Conservation (phyloP, 192 early-diverging fungal species). For the Powellomyces hirtus region DNA sequence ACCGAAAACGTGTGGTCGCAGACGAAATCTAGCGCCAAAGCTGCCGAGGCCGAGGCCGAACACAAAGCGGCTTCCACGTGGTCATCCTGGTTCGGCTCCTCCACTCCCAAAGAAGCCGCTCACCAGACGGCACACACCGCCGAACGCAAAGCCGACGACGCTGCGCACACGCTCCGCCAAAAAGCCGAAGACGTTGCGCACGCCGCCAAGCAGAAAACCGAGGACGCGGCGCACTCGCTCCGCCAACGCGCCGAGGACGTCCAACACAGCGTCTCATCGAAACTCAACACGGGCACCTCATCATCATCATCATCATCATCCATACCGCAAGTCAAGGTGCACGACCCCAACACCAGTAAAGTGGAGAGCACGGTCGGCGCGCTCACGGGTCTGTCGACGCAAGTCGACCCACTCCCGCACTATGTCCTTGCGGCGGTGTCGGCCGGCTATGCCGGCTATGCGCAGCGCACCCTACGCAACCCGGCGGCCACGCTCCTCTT, state of each 20-base stretch:
- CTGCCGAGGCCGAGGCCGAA: neutral
- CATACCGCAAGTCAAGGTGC: neutral
- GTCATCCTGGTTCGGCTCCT: slow-evolving; percentile 12
- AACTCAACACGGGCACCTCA: neutral
- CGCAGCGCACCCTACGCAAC: neutral
- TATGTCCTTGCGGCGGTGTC: slow-evolving; percentile 8
- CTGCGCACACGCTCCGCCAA: neutral
- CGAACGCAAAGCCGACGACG: neutral
- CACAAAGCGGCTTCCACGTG: neutral
- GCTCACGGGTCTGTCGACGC: neutral
- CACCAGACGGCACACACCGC: neutral
- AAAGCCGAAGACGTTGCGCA: slow-evolving; percentile 7
- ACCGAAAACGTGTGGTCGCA: slow-evolving; percentile 9
- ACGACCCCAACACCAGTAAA: slow-evolving; percentile 6
- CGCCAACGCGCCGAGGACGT: neutral
- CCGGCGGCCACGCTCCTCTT: slow-evolving; percentile 4
- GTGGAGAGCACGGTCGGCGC: neutral
- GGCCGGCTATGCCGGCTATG: neutral
- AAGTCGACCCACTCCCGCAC: slow-evolving; percentile 22
- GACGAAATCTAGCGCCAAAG: neutral
- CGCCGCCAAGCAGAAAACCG: slow-evolving; percentile 5
- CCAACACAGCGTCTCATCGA: neutral
- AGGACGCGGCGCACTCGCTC: slow-evolving; percentile 5
- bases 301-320: neutral
- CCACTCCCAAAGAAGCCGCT: neutral